Percentiles rank a stretch among this genome's conserved stretches.
These are phyloP conservation scores for Cymodocea nodosa DNA, from an alignment of 116 monocot species.

Conservation along the genomic window DNA sequence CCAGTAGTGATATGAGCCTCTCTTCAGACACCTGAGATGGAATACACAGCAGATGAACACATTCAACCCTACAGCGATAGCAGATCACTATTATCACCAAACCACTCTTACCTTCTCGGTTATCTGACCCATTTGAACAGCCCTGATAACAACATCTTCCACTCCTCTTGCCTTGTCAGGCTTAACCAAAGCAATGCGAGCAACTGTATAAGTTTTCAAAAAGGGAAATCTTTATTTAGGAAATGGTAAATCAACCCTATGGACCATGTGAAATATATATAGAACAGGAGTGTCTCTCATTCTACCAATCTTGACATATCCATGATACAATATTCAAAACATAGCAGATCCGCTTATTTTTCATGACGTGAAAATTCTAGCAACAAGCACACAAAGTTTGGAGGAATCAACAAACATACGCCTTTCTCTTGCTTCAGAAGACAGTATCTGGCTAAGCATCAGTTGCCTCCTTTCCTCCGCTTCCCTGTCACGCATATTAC, in stretches of 20 bases:
- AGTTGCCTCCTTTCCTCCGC: conserved; percentile 84
- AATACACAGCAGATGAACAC: neutral
- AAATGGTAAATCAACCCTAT: too few relatives aligned
- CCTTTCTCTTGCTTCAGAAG: conserved; percentile 85
- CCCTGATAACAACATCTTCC: conserved; percentile 77
- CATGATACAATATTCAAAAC: too few relatives aligned
- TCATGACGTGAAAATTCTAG: too few relatives aligned
- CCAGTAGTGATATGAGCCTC: conserved; percentile 71
- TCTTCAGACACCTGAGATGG: conserved; percentile 78
- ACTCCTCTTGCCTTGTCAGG: conserved; percentile 90
- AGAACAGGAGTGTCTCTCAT: too few relatives aligned
- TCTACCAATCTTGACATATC: too few relatives aligned
- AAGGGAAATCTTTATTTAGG: neutral
- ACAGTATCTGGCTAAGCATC: conserved; percentile 92
- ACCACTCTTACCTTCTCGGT: conserved; percentile 57
- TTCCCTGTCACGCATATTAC: conserved; percentile 35
- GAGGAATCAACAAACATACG: conserved; percentile 39
- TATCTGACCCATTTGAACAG: conserved; percentile 78
- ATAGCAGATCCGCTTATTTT: too few relatives aligned
- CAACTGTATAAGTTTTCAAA: conserved; percentile 28
- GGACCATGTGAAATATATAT: too few relatives aligned
- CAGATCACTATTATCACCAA: neutral
- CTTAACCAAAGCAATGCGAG: conserved; percentile 90
- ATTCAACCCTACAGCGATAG: neutral
- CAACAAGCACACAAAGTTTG: too few relatives aligned